These are phyloP conservation scores for Botrytis deweyae DNA, from an alignment of 2,329 filamentous ascomycete species.

Conservation along the genomic window DNA sequence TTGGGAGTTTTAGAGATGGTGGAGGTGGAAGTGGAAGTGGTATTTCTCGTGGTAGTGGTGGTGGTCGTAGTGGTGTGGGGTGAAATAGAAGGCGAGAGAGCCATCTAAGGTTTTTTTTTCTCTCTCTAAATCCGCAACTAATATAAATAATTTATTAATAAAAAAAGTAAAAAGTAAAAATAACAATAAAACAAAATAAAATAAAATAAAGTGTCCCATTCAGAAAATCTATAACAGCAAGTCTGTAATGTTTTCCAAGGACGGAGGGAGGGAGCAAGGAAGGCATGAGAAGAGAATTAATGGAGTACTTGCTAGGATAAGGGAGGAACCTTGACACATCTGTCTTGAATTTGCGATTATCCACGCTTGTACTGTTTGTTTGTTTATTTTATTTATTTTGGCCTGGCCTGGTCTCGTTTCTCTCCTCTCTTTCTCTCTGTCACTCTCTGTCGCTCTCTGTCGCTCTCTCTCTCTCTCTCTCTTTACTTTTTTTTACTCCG, in stretches of 20 bases:
- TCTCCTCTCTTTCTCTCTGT: neutral
- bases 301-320: constrained; percentile 6
- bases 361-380: neutral
- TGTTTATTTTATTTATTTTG: neutral
- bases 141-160: neutral
- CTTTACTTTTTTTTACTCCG: neutral
- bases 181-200: neutral
- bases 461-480: neutral
- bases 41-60: constrained; percentile 3
- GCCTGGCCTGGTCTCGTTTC: neutral
- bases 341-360: constrained; percentile 13
- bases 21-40: neutral
- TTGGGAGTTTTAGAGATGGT: constrained; percentile 10
- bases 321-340: constrained; percentile 11
- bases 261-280: neutral
- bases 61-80: constrained; percentile 18
- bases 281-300: constrained; percentile 7
- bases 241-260: neutral
- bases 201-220: neutral
- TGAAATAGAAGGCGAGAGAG: constrained; percentile 20
- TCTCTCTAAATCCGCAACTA: neutral
- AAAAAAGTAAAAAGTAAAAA: neutral
- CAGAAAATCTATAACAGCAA: neutral
- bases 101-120: constrained; percentile 22
- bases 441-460: too few species aligned